Evolutionary conservation across 2,329 filamentous ascomycete genomes (phyloP), one percentile per base, ranked within the genome.

Genomic region (Rhynchosporium graminicola): DNA sequence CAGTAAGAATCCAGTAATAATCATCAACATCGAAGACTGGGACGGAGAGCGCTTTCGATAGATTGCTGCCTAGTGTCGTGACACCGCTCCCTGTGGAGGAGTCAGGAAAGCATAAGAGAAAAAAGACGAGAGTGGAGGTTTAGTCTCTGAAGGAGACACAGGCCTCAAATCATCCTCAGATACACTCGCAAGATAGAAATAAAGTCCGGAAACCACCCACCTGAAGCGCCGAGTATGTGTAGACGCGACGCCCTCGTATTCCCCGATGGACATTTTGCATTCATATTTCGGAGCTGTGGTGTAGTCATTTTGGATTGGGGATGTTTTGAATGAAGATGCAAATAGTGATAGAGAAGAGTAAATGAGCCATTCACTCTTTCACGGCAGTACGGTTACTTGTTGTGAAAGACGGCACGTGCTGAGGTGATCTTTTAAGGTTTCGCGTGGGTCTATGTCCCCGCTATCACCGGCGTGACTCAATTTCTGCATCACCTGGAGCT

Each of bases 1-100:
- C 36, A 29, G 62, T 64, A 13, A 54, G 62, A 33, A 61, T 40
- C 62, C 62, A 64, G 47, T 55, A 64, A 45, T 64, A 64, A 55
- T 51, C 13, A 31, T 61, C 62, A 48, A 61, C 59, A n/a, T 64
- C 58, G 33, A 64, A 64, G 13, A 64, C 48, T 13, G 62, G 58
- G 15, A 64, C 15, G 31, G 62, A 64, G 54, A 64, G 58, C 31
- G 33, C 33, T 42, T 50, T 56, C 15, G 58, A 47, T 33, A 64
- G 58, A 33, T 64, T 61, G 31, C 42, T 61, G 58, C 62, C 59
- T 29, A 61, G 62, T 46, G 62, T 64, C 43, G 58, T 64, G 33
- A 64, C 58, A 51, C 62, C 62, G 31, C 57, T 60, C 20, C 20
- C 20, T 20, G 20, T 20, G 20, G 20, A 20, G 20, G 20, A 20